phyloP scores from a whole-genome alignment of 2,329 filamentous ascomycete genomes.

The Aspergillus quadricinctus region DNA sequence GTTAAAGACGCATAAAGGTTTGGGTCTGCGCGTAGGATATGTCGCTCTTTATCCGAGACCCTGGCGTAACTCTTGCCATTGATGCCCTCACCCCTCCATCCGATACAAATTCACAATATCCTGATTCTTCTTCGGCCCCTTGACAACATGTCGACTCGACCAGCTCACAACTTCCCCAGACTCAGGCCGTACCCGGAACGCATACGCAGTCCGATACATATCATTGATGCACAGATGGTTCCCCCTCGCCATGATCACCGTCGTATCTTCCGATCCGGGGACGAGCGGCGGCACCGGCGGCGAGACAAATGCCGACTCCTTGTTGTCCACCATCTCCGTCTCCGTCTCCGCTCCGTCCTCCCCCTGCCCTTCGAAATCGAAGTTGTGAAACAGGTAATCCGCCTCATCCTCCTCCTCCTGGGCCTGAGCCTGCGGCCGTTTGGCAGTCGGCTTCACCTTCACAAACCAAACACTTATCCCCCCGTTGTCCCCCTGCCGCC shows the following conservation, averaged over 20 bases:
- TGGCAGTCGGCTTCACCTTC: constrained; percentile 23
- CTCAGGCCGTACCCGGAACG: constrained; percentile 33
- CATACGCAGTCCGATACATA: constrained; percentile 44
- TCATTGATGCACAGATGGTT: constrained; percentile 45
- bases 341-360: background rate
- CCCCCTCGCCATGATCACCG: constrained; percentile 34
- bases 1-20: background rate
- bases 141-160: constrained; percentile 43
- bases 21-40: background rate
- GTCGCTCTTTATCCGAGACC: background rate
- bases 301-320: constrained; percentile 17
- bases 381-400: constrained; percentile 44
- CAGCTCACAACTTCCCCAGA: constrained; percentile 36
- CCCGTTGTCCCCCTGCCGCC: constrained; percentile 29
- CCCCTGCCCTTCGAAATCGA: constrained; percentile 27
- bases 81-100: constrained; percentile 1
- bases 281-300: constrained; percentile 22
- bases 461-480: constrained; percentile 44
- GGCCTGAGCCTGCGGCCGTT: background rate
- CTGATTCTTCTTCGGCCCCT: constrained; percentile 44
- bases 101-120: constrained; percentile 41
- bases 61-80: background rate
- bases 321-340: background rate
- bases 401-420: constrained; percentile 26
- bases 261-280: constrained; percentile 12